Percentiles rank a stretch among this genome's conserved stretches.
phyloP scores from a whole-genome alignment of 2,329 filamentous ascomycete species.

The Thielaviopsis populi region DNA sequence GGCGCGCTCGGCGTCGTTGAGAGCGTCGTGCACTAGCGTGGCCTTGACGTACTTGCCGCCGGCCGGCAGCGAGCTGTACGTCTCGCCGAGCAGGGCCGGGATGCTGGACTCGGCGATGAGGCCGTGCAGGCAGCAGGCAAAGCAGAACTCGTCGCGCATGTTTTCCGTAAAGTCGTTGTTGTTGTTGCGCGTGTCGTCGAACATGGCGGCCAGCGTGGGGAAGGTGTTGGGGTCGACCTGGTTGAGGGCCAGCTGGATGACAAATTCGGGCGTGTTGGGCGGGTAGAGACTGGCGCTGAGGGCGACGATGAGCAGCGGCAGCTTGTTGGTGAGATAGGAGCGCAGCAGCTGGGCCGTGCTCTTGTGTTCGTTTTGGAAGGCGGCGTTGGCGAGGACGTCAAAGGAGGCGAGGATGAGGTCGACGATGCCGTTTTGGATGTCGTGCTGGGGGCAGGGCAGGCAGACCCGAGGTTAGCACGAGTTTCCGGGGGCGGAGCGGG shows the following conservation, averaged over 20 bases:
- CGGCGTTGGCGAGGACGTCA: conserved; percentile 74
- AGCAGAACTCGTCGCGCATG: conserved; percentile 61
- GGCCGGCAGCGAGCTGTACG: conserved; percentile 61
- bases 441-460: conserved; percentile 36
- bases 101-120: conserved; percentile 69
- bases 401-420: conserved; percentile 82
- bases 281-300: conserved; percentile 52
- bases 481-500: no score
- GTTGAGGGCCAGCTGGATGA: conserved; percentile 56
- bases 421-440: conserved; percentile 60
- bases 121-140: conserved; percentile 75
- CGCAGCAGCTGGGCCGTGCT: conserved; percentile 57
- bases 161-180: conserved; percentile 43
- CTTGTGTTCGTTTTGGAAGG: conserved; percentile 47
- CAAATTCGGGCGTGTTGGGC: conserved; percentile 57
- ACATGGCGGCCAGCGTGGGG: conserved; percentile 43
- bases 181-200: conserved; percentile 37
- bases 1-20: conserved; percentile 57
- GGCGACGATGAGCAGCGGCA: conserved; percentile 39
- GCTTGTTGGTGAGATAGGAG: conserved; percentile 66
- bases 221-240: conserved; percentile 72
- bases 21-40: conserved; percentile 61
- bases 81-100: conserved; percentile 67
- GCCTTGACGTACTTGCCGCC: conserved; percentile 65
- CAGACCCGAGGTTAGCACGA: no score